Conservation (phyloP, 768 basidiomycete species). For the Kwoniella newhampshirensis region DNA sequence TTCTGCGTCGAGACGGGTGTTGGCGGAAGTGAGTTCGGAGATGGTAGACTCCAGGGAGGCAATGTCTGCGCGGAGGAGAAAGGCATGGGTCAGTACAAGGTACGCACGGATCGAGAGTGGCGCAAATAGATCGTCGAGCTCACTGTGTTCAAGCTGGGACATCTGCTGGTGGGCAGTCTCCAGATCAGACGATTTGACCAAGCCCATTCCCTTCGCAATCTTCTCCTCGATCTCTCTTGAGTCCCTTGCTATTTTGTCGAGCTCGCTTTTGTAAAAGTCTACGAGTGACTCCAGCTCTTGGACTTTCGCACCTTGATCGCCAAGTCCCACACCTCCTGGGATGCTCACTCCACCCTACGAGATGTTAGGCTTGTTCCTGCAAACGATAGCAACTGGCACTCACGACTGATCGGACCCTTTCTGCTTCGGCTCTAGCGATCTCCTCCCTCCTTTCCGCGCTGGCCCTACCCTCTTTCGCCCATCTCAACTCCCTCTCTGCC, state of each 20-base stretch:
- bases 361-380: background rate
- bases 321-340: slow-evolving; percentile 17
- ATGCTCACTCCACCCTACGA: slow-evolving; percentile 2
- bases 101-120: background rate
- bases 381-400: background rate
- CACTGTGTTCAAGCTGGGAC: slow-evolving; percentile 27
- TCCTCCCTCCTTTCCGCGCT: slow-evolving; percentile 41
- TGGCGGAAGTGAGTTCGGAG: slow-evolving; percentile 40
- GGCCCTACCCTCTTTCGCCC: slow-evolving; percentile 46
- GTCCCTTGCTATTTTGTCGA: slow-evolving; percentile 36
- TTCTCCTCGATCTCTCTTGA: slow-evolving; percentile 39
- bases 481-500: slow-evolving; percentile 46
- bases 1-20: slow-evolving; percentile 45
- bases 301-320: slow-evolving; percentile 27
- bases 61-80: slow-evolving; percentile 29
- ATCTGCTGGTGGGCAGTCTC: slow-evolving; percentile 24
- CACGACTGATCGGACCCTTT: slow-evolving; percentile 7
- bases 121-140: slow-evolving; percentile 3
- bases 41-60: slow-evolving; percentile 35
- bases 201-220: slow-evolving; percentile 36
- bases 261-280: slow-evolving; percentile 33
- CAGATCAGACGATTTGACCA: slow-evolving; percentile 36
- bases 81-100: background rate
- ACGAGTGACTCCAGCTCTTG: slow-evolving; percentile 35
- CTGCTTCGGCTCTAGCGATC: slow-evolving; percentile 36